Conservation (phyloP, 306 rosid species). For the Canavalia ensiformis region DNA sequence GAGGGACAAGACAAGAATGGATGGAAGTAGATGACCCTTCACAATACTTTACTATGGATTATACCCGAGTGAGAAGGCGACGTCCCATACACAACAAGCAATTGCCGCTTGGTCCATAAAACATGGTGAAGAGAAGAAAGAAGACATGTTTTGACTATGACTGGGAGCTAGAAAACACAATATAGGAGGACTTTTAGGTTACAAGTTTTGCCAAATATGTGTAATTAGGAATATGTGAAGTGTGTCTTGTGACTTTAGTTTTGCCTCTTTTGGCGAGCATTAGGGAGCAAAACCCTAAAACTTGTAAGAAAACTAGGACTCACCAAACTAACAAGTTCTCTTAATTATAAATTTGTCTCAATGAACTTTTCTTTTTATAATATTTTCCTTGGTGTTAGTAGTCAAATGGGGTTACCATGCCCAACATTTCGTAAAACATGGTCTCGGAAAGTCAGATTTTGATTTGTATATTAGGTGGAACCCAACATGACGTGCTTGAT, state of each 20-base stretch:
- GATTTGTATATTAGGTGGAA: slow-evolving; percentile 39
- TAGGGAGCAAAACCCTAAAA: slow-evolving; percentile 53
- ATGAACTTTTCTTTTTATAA: neutral
- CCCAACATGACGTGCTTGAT: slow-evolving; percentile 40
- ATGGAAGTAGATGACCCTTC: slow-evolving; percentile 57
- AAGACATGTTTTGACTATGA: neutral
- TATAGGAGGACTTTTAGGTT: slow-evolving; percentile 1
- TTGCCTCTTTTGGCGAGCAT: slow-evolving; percentile 54
- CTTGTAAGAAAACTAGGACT: slow-evolving; percentile 46
- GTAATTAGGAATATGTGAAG: slow-evolving; percentile 54
- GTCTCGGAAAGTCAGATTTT: slow-evolving; percentile 23
- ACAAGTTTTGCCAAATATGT: slow-evolving; percentile 47
- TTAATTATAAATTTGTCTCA: slow-evolving; percentile 13
- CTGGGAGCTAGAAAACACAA: neutral
- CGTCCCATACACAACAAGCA: slow-evolving; percentile 85
- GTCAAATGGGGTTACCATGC: slow-evolving; percentile 39
- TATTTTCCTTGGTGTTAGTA: slow-evolving; percentile 22
- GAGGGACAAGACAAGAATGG: slow-evolving; percentile 65
- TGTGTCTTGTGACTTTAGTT: slow-evolving; percentile 37
- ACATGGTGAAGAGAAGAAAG: slow-evolving; percentile 22
- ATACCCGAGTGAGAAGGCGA: slow-evolving; percentile 61
- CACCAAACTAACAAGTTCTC: slow-evolving; percentile 33
- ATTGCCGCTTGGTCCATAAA: slow-evolving; percentile 67
- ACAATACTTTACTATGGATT: slow-evolving; percentile 74
- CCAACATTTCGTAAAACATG: slow-evolving; percentile 47